Evolutionary conservation across 2,329 filamentous ascomycete species (phyloP), one percentile per base, ranked within the genome.

Genomic region (Neonectria faginata): DNA sequence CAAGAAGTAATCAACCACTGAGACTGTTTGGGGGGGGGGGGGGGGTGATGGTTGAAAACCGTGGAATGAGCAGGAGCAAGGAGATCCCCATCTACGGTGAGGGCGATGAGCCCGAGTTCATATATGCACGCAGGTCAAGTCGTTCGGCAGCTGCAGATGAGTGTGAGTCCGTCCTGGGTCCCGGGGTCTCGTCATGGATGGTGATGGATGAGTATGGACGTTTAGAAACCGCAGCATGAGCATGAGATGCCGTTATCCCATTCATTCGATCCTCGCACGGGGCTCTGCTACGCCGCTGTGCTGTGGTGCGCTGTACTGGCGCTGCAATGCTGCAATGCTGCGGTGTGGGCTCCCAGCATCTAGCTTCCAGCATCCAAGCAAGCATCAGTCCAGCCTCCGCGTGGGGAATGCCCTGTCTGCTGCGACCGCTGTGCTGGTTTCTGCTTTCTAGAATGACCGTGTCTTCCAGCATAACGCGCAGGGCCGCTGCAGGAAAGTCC

Each of bases 341-440:
- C 12, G 33, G 14, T 36, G 33, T 36, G 33, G 33, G 33, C 33
- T n/a, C n/a, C 12, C 10, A 12, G 31, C 33, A 36, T 36, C 33
- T 5, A 39, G 36, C 36, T n/a, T n/a, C 36, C 51, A 42, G 18
- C 42, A 44, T n/a, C 29, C 7, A 29, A 29, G 29, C 22, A 18
- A 25, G 25, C 25, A 25, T 25, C 25, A 25, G 25, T 62, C 27
- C 42, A 47, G 27, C 39, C 48, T 54, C 54, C 42, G 54, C 55
- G 60, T 62, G 54, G 60, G 60, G 54, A 57, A 57, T 45, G 45
- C 59, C 53, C 52, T 62, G 53, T 27, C 45, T 31, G 31, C 27
- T 31, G 31, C 27, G 33, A 33, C 52, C 51, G 27, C 39, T 33
- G 27, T 18, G 42, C 3, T 36, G 41, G 54, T 47, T 62, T 62